A percentile compares a stretch with the other conserved stretches of the same genome.
Evolutionary conservation across 1,139 yeast species (phyloP).

Genomic region (Blastobotrys aristatus): DNA sequence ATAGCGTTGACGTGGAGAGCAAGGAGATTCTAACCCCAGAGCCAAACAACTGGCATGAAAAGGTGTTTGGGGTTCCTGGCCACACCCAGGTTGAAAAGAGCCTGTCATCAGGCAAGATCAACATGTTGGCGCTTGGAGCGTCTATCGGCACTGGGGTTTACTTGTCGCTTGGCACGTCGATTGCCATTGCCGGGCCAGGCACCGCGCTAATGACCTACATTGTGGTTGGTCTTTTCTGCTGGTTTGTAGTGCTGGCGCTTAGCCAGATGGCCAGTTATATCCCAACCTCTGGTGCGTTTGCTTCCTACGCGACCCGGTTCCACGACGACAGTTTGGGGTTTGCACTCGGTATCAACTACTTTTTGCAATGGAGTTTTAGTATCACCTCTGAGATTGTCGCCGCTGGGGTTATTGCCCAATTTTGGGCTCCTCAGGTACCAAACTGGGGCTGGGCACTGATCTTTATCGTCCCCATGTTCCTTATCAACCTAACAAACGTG

Average conservation of each 20-base stretch:
- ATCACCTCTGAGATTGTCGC: conserved; percentile 57
- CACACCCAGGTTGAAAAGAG: conserved; percentile 20
- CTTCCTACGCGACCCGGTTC: conserved; percentile 42
- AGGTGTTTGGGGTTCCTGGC: conserved; percentile 2
- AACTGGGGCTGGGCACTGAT: conserved; percentile 41
- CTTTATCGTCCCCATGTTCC: conserved; percentile 27
- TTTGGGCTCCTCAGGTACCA: conserved; percentile 53
- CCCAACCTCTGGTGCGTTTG: conserved; percentile 67
- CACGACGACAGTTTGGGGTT: conserved; percentile 21
- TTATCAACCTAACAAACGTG: conserved; percentile 34
- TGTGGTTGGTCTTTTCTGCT: conserved; percentile 61
- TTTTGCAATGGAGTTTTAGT: conserved; percentile 40
- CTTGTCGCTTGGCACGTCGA: conserved; percentile 62
- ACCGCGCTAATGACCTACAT: conserved; percentile 58
- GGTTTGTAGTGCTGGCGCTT: conserved; percentile 60
- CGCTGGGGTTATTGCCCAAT: conserved; percentile 55
- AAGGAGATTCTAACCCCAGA: conserved; percentile 1
- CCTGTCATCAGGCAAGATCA: conserved; percentile 43
- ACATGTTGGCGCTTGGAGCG: conserved; percentile 50
- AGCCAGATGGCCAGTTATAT: conserved; percentile 75
- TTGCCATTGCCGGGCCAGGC: conserved; percentile 70
- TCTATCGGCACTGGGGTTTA: conserved; percentile 48
- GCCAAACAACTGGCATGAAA: conserved; percentile 2
- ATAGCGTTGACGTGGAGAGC: conserved; percentile 2
- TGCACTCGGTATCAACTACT: conserved; percentile 23